Conservation (phyloP, 1,139 yeast genomes). For the Kluyveromyces sp. region DNA sequence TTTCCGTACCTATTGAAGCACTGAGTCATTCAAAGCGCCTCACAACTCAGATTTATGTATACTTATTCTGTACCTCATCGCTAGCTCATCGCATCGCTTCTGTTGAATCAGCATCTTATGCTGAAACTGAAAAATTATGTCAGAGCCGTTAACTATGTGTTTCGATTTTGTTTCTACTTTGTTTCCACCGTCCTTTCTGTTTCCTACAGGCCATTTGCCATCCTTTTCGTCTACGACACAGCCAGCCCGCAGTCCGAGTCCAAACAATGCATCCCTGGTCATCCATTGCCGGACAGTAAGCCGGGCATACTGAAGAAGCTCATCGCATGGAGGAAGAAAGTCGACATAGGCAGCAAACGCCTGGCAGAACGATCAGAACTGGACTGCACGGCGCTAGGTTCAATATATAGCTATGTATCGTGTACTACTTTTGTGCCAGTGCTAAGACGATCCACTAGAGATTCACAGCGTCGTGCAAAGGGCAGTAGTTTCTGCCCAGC, state of each 20-base stretch:
- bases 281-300: too few relatives aligned
- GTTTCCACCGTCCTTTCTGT: neutral
- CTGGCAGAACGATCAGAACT: too few relatives aligned
- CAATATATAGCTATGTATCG: neutral
- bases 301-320: too few relatives aligned
- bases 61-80: neutral
- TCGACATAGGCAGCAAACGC: too few relatives aligned
- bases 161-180: constrained; percentile 1
- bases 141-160: neutral
- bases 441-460: too few relatives aligned
- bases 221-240: constrained; percentile 1
- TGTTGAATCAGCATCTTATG: neutral
- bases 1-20: neutral
- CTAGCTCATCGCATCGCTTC: constrained; percentile 6
- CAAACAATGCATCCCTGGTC: too few relatives aligned
- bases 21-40: neutral
- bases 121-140: neutral
- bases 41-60: too few relatives aligned
- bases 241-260: neutral
- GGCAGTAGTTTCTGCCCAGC: constrained; percentile 21
- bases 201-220: constrained; percentile 1
- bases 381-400: neutral
- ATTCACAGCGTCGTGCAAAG: constrained; percentile 25
- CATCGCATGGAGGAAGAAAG: too few relatives aligned
- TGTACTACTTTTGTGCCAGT: too few relatives aligned